Evolutionary conservation across 371 early-diverging fungal genomes (phyloP), one percentile per base, ranked within the genome.

Genomic region (Dinochytrium kinnereticum): DNA sequence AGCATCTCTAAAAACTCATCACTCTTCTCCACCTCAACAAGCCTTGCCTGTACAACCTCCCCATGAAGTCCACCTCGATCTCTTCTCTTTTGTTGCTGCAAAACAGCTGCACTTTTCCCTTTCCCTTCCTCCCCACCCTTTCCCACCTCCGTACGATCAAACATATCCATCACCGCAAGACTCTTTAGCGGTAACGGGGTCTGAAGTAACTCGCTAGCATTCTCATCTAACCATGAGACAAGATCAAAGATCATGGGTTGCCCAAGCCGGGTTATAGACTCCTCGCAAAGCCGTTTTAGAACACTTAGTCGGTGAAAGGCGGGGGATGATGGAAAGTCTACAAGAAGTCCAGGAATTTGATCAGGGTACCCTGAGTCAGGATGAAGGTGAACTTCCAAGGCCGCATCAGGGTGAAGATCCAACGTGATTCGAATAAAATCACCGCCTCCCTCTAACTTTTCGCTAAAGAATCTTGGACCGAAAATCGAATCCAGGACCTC

Each of bases 241-340:
- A 93, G 38, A 80, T 84, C 85, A 44, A 85, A 92, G 0, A 94
- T 78, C 79, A 93, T 88, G 0, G 93, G 93, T 71, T 87, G 78
- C 0, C 94, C 95, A 69, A 84, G 76, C 44, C 82, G 74, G 17
- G 77, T 69, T 40, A 81, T 82, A 3, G 89, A 87, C 68, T 89
- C 88, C 26, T 78, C 74, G 59, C 89, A 81, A 0, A 94, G 73
- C 28, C 82, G 85, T 67, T 87, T 85, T 31, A 91, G 86, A 10
- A 91, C 80, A 28, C 90, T 86, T 34, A 92, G 82, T 36, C 90
- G 87, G 28, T 94, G 83, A 75, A 92, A 94, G 0, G 91, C 87
- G 17, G 34, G 3, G 61, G 5, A 61, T 31, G 13, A 30, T 30
- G 61, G 31, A 39, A 76, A 64, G 59, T 73, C 64, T 33, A 79